These are phyloP conservation scores for Simmondsia chinensis DNA, from an alignment of 148 eudicot species.

Conservation along the genomic window DNA sequence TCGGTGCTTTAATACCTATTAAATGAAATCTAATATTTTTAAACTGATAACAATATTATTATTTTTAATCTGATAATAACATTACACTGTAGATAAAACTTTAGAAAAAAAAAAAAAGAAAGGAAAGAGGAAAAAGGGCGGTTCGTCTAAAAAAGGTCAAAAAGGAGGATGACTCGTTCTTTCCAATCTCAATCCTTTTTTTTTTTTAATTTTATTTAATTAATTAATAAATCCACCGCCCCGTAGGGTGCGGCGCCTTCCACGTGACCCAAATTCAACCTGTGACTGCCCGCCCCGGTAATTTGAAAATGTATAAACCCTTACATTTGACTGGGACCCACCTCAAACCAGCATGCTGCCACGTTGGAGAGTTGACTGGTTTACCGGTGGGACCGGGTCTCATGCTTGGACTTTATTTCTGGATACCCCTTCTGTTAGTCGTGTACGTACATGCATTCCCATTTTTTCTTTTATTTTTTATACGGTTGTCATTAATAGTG, in stretches of 20 bases:
- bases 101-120: not conserved
- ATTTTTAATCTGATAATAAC: too few species aligned
- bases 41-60: too few species aligned
- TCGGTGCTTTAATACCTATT: too few species aligned
- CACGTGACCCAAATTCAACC: conserved; percentile 25
- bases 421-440: not conserved
- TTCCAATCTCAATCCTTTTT: conserved; percentile 11
- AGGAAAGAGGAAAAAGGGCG: conserved; percentile 6
- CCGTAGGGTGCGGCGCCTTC: conserved; percentile 64
- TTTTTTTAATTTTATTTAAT: too few species aligned
- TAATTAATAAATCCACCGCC: conserved; percentile 46
- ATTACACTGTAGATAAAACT: not conserved
- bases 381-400: conserved; percentile 26
- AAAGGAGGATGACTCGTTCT: conserved; percentile 57
- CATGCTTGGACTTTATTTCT: conserved; percentile 8
- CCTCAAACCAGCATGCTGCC: too few species aligned
- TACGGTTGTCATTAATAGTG: too few species aligned
- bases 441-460: not conserved
- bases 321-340: too few species aligned
- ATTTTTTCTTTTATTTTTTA: too few species aligned
- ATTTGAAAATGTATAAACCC: too few species aligned
- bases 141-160: conserved; percentile 54
- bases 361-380: not conserved
- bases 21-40: too few species aligned
- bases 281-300: not conserved